Evolutionary conservation across 2,329 filamentous ascomycete species (phyloP).

Genomic region (Rasamsonia emersonii): DNA sequence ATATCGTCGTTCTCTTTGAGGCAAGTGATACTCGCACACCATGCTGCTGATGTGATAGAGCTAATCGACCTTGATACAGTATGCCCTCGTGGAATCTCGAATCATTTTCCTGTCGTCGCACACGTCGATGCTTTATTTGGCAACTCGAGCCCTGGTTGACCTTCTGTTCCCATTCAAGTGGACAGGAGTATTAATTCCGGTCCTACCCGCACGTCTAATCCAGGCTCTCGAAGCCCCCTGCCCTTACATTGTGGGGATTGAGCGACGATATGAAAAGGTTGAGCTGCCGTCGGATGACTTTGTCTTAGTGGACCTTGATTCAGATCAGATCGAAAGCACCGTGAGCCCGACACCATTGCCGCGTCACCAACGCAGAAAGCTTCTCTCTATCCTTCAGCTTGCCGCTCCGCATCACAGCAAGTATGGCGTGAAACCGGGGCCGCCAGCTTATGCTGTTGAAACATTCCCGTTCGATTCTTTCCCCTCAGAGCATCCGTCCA

Average conservation of each 20-base stretch:
- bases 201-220: constrained; percentile 77
- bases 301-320: constrained; percentile 87
- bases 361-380: constrained; percentile 80
- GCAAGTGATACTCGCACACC: constrained; percentile 14
- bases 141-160: constrained; percentile 75
- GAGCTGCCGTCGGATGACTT: constrained; percentile 86
- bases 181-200: constrained; percentile 88
- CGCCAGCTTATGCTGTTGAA: constrained; percentile 86
- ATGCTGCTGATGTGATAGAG: background rate
- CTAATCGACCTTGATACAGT: constrained; percentile 32
- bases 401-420: constrained; percentile 84
- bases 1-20: constrained; percentile 86
- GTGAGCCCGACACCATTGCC: constrained; percentile 69
- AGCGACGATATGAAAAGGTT: constrained; percentile 63
- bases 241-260: constrained; percentile 93
- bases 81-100: constrained; percentile 81
- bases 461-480: constrained; percentile 87
- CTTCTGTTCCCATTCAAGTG: constrained; percentile 86
- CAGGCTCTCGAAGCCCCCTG: constrained; percentile 91
- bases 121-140: constrained; percentile 90
- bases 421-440: constrained; percentile 77
- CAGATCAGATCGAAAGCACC: constrained; percentile 81
- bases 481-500: constrained; percentile 70
- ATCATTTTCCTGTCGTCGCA: constrained; percentile 96
- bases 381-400: constrained; percentile 76